Evolutionary conservation across 805 yeast genomes (phyloP), one percentile per base, ranked within the genome.

Genomic region (Candida berthetii): DNA sequence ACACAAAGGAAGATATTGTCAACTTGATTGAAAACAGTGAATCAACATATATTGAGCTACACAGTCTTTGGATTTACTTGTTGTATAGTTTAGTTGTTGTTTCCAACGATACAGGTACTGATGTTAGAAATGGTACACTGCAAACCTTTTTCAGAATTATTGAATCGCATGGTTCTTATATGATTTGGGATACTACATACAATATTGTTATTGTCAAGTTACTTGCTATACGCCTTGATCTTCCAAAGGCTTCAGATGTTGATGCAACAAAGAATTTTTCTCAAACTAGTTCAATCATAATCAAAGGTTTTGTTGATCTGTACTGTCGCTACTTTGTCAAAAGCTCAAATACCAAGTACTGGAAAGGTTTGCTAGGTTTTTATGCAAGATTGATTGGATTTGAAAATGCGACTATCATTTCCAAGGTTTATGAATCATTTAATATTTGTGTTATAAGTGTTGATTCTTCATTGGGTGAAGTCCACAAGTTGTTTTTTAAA

Each of bases 111-210:
- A 53, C 69, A 3, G 71, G 96, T 42, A 73, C 81, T 1, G 95
- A 89, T 51, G 96, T 91, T 1, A 72, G 95, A 46, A 89, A 88
- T 52, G 96, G 96, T 2, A 81, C 96, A 0, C 74, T 88, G 14
- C 95, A 89, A 55, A 91, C 96, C 0, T 80, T 90, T 48, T 87
- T 88, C 62, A 77, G 90, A 48, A 81, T 91, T 24, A 69, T 85
- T 45, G 87, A 85, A 40, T 76, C 90, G 3, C 87, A 84, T 57
- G 83, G 86, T 0, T 53, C 60, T 10, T 65, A 66, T 35, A 65
- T 80, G 16, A 73, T 77, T 2, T 89, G 96, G 96, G 62, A 71
- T 22, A 59, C 80, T n/a, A 74, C 90, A 3, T 81, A 79, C 52
- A 57, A 65, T 25, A 70, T 82, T 31, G 87, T 86, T 2, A 68